Evolutionary conservation across 495 filamentous ascomycete genomes (phyloP).

Genomic region (Tuber indicum): DNA sequence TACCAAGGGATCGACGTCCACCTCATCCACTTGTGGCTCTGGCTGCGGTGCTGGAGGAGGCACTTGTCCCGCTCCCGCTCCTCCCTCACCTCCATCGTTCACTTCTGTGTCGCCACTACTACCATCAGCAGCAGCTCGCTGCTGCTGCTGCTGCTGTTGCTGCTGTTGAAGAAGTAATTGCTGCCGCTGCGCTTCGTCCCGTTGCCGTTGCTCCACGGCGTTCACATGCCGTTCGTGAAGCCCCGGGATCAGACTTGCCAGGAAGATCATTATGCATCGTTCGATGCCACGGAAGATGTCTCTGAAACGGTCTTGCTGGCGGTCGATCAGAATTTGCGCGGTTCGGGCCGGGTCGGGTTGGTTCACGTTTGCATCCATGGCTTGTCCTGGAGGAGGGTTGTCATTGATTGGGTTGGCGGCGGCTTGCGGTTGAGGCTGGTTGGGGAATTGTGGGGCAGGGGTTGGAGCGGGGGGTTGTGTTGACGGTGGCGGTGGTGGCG

Average conservation of each 20-base stretch:
- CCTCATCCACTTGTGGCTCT: neutral
- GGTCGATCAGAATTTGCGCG: slow-evolving; percentile 31
- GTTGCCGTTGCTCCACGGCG: slow-evolving; percentile 34
- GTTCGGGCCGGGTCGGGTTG: slow-evolving; percentile 26
- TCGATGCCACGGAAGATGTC: slow-evolving; percentile 33
- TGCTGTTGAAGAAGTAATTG: neutral
- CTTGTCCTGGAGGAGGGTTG: slow-evolving; percentile 20
- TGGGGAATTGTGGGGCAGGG: slow-evolving; percentile 6
- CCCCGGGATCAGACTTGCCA: slow-evolving; percentile 39
- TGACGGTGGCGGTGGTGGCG: slow-evolving; percentile 11
- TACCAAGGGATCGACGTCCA: neutral
- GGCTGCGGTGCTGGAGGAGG: neutral
- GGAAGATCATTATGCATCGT: slow-evolving; percentile 33
- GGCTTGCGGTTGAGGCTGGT: slow-evolving; percentile 16
- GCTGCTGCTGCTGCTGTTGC: slow-evolving; percentile 3
- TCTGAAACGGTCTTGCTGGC: slow-evolving; percentile 25
- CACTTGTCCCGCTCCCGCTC: neutral
- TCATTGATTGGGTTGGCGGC: neutral
- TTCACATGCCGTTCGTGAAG: slow-evolving; percentile 40
- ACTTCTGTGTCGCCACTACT: neutral
- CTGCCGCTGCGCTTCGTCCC: slow-evolving; percentile 14
- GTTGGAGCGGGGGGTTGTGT: slow-evolving; percentile 8
- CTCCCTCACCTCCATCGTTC: neutral
- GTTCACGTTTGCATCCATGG: slow-evolving; percentile 23
- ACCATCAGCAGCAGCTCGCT: neutral